These are phyloP conservation scores for Lasiosphaeria miniovina DNA, from an alignment of 495 filamentous ascomycete species.

Conservation along the genomic window DNA sequence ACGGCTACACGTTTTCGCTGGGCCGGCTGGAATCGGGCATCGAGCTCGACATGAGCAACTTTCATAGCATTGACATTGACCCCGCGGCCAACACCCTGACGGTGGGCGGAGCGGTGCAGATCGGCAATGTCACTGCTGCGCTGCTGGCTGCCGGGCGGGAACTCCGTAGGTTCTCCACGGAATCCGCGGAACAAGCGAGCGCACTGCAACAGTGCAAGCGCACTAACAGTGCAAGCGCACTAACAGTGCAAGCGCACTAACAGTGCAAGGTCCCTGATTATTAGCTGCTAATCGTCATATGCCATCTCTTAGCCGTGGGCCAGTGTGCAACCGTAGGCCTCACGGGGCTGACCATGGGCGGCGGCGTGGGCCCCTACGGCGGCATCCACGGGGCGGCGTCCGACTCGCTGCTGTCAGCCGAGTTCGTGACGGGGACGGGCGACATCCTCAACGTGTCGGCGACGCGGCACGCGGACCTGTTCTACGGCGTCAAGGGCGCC, in stretches of 20 bases:
- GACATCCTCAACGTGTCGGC: constrained; percentile 32
- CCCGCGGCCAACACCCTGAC: constrained; percentile 37
- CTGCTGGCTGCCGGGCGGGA: constrained; percentile 13
- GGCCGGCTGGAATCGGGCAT: constrained; percentile 24
- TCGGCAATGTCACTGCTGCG: constrained; percentile 14
- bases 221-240: too few species aligned
- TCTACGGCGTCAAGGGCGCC: constrained; percentile 39
- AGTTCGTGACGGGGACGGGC: constrained; percentile 29
- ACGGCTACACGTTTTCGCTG: constrained; percentile 9
- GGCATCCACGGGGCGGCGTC: constrained; percentile 36
- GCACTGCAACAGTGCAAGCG: not conserved
- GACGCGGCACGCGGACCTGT: constrained; percentile 40
- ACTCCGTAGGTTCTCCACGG: constrained; percentile 7
- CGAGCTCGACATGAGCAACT: constrained; percentile 30
- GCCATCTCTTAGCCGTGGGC: not conserved
- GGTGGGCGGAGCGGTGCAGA: constrained; percentile 43
- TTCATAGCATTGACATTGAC: constrained; percentile 30
- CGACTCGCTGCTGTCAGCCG: constrained; percentile 29
- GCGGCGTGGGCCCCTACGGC: constrained; percentile 34
- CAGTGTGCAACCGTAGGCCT: constrained; percentile 32
- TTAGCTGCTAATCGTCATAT: not conserved
- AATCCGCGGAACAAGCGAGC: not conserved
- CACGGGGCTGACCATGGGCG: constrained; percentile 40
- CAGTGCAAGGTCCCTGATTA: not conserved
- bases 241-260: too few species aligned